phyloP scores from a whole-genome alignment of 208 protist genomes.

The Wallacemonas sp. region DNA sequence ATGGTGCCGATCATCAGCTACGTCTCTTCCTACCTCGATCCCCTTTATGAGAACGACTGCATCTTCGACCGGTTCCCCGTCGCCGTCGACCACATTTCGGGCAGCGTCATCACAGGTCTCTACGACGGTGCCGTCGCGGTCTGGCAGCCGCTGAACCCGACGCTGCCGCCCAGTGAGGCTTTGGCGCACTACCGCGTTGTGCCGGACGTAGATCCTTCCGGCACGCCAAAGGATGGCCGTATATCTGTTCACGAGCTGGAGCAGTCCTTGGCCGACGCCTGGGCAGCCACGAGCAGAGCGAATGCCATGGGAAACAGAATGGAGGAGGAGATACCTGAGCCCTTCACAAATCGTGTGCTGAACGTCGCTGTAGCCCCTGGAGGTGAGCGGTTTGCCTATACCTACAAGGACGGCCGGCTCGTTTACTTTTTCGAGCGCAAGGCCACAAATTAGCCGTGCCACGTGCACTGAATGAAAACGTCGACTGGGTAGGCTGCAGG shows the following conservation, averaged over 20 bases:
- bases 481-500: too few species aligned
- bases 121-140: slow-evolving; percentile 85
- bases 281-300: slow-evolving; percentile 12
- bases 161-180: slow-evolving; percentile 22
- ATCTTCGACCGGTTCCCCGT: slow-evolving; percentile 89
- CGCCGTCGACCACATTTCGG: slow-evolving; percentile 72
- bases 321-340: slow-evolving; percentile 53
- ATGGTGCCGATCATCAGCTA: slow-evolving; percentile 77
- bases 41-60: slow-evolving; percentile 76
- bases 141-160: slow-evolving; percentile 74
- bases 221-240: slow-evolving; percentile 18
- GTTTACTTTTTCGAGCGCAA: slow-evolving; percentile 81
- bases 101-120: slow-evolving; percentile 79
- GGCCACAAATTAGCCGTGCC: background rate
- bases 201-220: slow-evolving; percentile 33
- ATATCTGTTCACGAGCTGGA: slow-evolving; percentile 55
- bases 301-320: slow-evolving; percentile 4
- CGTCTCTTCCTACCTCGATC: slow-evolving; percentile 64
- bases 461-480: too few species aligned
- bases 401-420: slow-evolving; percentile 64
- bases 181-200: slow-evolving; percentile 74
- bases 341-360: slow-evolving; percentile 77
- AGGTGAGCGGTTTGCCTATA: slow-evolving; percentile 79
- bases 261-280: slow-evolving; percentile 41
- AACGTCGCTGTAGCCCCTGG: slow-evolving; percentile 76